A percentile compares a stretch with the other conserved stretches of the same genome.
Conservation (phyloP, 2,329 filamentous ascomycete genomes). For the Aureobasidium sp. region DNA sequence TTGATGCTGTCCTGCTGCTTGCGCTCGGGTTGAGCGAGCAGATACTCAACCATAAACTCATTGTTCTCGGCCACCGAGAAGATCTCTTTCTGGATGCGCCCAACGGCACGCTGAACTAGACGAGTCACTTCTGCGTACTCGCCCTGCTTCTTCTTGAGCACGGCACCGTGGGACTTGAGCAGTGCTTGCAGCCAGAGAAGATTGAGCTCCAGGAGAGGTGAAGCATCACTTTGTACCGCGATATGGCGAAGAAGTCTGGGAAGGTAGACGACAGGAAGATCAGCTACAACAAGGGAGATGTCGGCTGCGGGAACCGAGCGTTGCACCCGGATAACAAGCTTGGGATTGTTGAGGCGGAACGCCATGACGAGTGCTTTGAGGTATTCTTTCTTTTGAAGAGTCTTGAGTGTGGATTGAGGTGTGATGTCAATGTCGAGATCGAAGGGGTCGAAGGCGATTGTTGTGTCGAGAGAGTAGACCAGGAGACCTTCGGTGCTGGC, state of each 20-base stretch:
- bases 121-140: slow-evolving; percentile 79
- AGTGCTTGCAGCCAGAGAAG: slow-evolving; percentile 82
- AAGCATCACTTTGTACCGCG: slow-evolving; percentile 78
- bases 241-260: slow-evolving; percentile 79
- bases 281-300: slow-evolving; percentile 69
- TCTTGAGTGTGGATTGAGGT: slow-evolving; percentile 60
- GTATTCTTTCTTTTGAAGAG: slow-evolving; percentile 71
- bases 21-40: slow-evolving; percentile 40
- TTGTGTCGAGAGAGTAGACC: slow-evolving; percentile 83
- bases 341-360: slow-evolving; percentile 84
- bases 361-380: slow-evolving; percentile 94
- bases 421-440: slow-evolving; percentile 94
- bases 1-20: not conserved
- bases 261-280: slow-evolving; percentile 79
- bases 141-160: slow-evolving; percentile 71
- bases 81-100: slow-evolving; percentile 74
- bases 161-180: slow-evolving; percentile 75
- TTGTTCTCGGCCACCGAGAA: slow-evolving; percentile 81
- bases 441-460: slow-evolving; percentile 86
- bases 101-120: slow-evolving; percentile 71
- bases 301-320: slow-evolving; percentile 69
- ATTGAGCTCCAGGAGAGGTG: slow-evolving; percentile 91
- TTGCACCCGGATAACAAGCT: slow-evolving; percentile 78
- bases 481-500: slow-evolving; percentile 90
- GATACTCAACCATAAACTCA: slow-evolving; percentile 79